Evolutionary conservation across 1,139 yeast species (phyloP), one percentile per base, ranked within the genome.

Genomic region (Taphrina flavorubra): DNA sequence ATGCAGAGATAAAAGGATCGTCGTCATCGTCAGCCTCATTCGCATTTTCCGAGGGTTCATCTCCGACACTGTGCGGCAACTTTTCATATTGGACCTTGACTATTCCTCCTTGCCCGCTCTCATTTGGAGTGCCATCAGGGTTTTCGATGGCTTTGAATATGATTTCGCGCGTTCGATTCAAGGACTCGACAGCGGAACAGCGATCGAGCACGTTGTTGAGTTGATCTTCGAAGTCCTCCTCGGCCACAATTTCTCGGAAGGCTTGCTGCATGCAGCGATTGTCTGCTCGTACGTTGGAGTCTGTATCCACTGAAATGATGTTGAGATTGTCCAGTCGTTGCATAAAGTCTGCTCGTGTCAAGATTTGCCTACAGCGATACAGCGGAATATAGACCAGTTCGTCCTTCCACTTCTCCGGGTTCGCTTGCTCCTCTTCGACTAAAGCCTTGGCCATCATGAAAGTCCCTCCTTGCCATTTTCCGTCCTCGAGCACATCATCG

Each of bases 201-300:
- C 96, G 80, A 69, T 87, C 86, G n/a, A 86, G 79, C 0, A 95
- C 87, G 70, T 88, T 90, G 18, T 83, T 83, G 49, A 90, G 78
- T n/a, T 89, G 79, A 69, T 86, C 84, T 68, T 88, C 88, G 74
- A 90, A 90, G 25, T 87, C 88, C 0, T 90, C 89, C 77, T 86
- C 87, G 1, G 85, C 79, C 0, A 88, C 89, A 68, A 90, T 88
- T 74, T 90, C 96, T 71, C 88, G 86, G 76, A 90, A 90, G 1
- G 94, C 96, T 73, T 92, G 83, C 96, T 90, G 89, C 96, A 90
- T 89, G 0, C 95, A 92, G 1, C 89, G 88, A 2, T 90, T 86
- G 76, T 90, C 96, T 0, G 96, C 94, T 51, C 89, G 80, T 1
- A 90, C 96, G 70, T 87, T 81, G 0, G 92, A 87, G 42, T 74